Conservation (phyloP, 306 rosid species). For the Astragalus glycyphyllos region DNA sequence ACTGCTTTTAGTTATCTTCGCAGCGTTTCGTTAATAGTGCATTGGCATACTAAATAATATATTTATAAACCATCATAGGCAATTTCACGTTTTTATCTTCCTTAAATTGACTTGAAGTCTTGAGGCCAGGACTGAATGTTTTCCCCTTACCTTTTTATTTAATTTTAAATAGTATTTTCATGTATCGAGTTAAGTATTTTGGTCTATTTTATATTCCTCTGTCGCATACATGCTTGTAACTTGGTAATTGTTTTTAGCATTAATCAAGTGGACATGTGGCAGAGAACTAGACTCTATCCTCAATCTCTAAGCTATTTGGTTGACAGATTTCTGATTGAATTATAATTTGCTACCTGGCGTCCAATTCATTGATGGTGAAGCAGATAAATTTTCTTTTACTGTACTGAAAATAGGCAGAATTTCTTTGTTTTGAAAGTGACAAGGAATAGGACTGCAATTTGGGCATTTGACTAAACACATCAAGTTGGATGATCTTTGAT, state of each 20-base stretch:
- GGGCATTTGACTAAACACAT: conserved; percentile 2
- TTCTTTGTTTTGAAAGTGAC: conserved; percentile 7
- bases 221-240: conserved; percentile 10
- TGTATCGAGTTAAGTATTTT: conserved; percentile 3
- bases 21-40: neutral
- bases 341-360: neutral
- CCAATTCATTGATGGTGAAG: neutral
- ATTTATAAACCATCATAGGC: neutral
- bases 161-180: neutral
- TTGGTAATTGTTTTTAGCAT: too few relatives aligned
- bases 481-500: conserved; percentile 8
- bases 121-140: neutral
- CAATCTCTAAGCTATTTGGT: conserved; percentile 7
- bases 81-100: neutral
- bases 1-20: neutral
- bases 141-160: neutral
- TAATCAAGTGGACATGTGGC: neutral
- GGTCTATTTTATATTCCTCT: conserved; percentile 4
- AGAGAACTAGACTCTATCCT: conserved; percentile 1
- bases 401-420: neutral
- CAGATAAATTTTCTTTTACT: conserved; percentile 6
- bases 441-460: neutral
- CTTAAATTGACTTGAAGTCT: neutral
- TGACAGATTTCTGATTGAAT: conserved; percentile 3
- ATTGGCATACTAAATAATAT: neutral